These are phyloP conservation scores for Monosporascus ibericus DNA, from an alignment of 2,329 filamentous ascomycete genomes.

Conservation along the genomic window DNA sequence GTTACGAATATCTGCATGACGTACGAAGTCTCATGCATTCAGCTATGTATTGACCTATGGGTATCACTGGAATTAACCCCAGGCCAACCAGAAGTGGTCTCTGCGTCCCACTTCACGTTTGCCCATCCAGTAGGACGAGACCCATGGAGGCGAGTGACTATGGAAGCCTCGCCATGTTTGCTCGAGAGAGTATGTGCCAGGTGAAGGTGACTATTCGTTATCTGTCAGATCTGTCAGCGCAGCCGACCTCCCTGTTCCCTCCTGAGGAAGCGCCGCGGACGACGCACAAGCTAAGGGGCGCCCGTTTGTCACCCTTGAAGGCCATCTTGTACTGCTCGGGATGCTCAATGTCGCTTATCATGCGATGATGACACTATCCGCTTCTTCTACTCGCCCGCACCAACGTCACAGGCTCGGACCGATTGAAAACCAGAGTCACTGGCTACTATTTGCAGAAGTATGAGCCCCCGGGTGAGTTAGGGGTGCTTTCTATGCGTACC, in stretches of 20 bases:
- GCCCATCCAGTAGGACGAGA: constrained; percentile 19
- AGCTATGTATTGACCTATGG: constrained; percentile 11
- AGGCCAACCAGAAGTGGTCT: constrained; percentile 7
- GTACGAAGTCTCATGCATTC: constrained; percentile 9
- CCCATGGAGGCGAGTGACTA: constrained; percentile 16
- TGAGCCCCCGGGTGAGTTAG: neutral
- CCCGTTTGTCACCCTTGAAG: neutral
- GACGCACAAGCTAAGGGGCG: neutral
- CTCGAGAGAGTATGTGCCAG: constrained; percentile 1
- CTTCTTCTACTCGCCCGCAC: neutral
- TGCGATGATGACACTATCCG: neutral
- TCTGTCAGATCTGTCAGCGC: constrained; percentile 6
- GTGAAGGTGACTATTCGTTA: constrained; percentile 7
- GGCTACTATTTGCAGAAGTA: neutral
- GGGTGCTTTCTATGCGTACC: neutral
- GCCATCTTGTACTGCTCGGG: neutral
- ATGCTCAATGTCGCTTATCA: neutral
- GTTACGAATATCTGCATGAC: constrained; percentile 18
- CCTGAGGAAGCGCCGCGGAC: neutral
- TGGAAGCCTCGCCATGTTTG: constrained; percentile 13
- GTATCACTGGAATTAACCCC: constrained; percentile 5
- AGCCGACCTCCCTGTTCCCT: constrained; percentile 1
- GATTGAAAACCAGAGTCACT: neutral
- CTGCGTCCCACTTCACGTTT: constrained; percentile 25
- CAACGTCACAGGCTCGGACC: neutral